Conservation (phyloP, 2,329 filamentous ascomycete genomes). For the Drechslerella dactyloides region DNA sequence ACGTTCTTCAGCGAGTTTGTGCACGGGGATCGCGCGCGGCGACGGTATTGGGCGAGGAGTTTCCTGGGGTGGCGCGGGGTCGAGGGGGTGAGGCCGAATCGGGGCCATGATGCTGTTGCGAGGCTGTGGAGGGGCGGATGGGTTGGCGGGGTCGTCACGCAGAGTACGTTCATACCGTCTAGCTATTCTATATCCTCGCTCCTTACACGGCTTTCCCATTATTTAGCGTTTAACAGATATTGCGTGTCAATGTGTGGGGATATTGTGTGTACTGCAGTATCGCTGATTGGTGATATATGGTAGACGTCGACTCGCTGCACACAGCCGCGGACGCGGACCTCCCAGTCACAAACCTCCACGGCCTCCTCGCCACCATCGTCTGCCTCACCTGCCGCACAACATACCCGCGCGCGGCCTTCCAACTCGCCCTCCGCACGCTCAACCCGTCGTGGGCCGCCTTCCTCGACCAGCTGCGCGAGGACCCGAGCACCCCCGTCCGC, state of each 20-base stretch:
- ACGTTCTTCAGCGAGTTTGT: constrained; percentile 94
- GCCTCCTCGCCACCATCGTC: constrained; percentile 79
- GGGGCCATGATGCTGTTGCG: constrained; percentile 76
- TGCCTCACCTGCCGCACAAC: constrained; percentile 80
- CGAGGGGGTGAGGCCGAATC: constrained; percentile 78
- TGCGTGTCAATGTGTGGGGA: background rate
- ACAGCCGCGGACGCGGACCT: constrained; percentile 74
- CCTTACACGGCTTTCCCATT: background rate
- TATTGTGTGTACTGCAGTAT: background rate
- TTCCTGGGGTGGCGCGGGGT: constrained; percentile 91
- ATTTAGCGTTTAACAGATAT: too few species aligned
- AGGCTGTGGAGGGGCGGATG: constrained; percentile 75
- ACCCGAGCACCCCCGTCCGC: constrained; percentile 72
- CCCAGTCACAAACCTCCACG: constrained; percentile 84
- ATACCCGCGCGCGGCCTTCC: constrained; percentile 75
- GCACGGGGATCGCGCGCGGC: constrained; percentile 78
- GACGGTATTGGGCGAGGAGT: constrained; percentile 84
- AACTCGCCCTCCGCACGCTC: constrained; percentile 73
- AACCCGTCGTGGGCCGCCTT: constrained; percentile 88
- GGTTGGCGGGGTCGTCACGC: constrained; percentile 80
- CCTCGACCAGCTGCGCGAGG: constrained; percentile 71
- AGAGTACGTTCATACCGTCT: constrained; percentile 63
- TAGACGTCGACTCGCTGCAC: constrained; percentile 92
- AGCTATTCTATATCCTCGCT: background rate
- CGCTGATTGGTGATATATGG: background rate